Base-by-base conservation (phyloP, 164 flowering plant genomes). In the Hamamelis virginiana region DNA sequence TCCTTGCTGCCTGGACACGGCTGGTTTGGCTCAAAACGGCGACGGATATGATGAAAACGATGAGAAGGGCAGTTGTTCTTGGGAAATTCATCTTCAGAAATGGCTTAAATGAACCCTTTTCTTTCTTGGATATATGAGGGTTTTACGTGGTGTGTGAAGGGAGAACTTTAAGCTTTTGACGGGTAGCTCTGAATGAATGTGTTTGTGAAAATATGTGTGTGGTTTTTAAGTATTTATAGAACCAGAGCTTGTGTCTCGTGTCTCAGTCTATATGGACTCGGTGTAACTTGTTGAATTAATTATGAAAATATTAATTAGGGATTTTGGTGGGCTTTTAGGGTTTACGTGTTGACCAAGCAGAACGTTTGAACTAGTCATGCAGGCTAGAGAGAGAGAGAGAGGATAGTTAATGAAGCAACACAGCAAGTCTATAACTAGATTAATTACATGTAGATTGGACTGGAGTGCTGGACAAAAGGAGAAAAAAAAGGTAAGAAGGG, bases 1-100 rank as follows among this genome's bases (percentile, higher is more conserved):
- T 68, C 64, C 84, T 73, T 9, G 61, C 26, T 1, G 71, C 82
- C 46, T 74, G 75, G 0, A 72, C 72, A 0, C 23, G 18, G 5
- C n/a, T n/a, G n/a, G 45, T 52, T 12, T 18, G 38, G 59, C 76
- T 75, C n/a, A 58, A 38, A 18, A 75, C 41, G n/a, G 68, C 71
- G 43, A 69, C 47, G 5, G 45, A 38, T 11, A 73, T 59, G 1
- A 76, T 46, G 8, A 69, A 21, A 45, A 72, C 8, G 52, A 72
- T 25, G 60, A 72, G n/a, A 53, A 76, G 19, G 60, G 26, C 18
- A 9, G 12, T 57, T 13, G 14, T 8, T 59, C 53, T 72, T 45
- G 25, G 22, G 47, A 46, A 63, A 26, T 50, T 41, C 75, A 71
- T 71, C 52, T 43, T 70, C 22, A 25, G 12, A 55, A 21, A 11